Conservation (phyloP, 805 yeast genomes). For the Metschnikowia picachoensis region DNA sequence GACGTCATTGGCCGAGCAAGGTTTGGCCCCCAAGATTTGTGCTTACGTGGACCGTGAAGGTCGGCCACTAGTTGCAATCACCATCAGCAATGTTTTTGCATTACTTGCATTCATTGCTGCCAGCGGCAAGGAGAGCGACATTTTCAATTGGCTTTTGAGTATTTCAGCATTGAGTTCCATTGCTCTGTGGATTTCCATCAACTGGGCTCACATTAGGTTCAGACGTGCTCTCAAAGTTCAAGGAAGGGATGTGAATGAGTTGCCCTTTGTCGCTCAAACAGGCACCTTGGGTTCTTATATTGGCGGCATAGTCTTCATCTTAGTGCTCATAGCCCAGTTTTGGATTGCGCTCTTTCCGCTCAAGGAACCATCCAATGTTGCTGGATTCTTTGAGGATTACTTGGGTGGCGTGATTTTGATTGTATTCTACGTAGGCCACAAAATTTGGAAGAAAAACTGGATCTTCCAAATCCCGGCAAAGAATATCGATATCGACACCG, state of each 20-base stretch:
- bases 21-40: conserved; percentile 56
- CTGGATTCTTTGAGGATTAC: conserved; percentile 42
- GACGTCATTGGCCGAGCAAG: conserved; percentile 63
- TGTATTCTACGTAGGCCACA: conserved; percentile 42
- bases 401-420: conserved; percentile 46
- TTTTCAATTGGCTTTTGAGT: conserved; percentile 76
- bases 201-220: conserved; percentile 62
- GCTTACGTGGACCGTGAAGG: conserved; percentile 75
- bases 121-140: conserved; percentile 49
- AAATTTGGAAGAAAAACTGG: conserved; percentile 46
- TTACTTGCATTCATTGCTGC: conserved; percentile 62
- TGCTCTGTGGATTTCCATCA: conserved; percentile 76
- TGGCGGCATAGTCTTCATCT: conserved; percentile 29
- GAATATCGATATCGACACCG: conserved; percentile 59
- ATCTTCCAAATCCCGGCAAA: conserved; percentile 38
- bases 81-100: conserved; percentile 50
- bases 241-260: conserved; percentile 35
- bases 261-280: conserved; percentile 35
- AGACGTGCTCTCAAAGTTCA: conserved; percentile 56
- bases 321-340: conserved; percentile 40
- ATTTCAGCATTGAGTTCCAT: conserved; percentile 73
- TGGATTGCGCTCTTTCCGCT: conserved; percentile 41
- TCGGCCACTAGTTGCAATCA: conserved; percentile 70
- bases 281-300: conserved; percentile 36
- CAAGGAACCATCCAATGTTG: conserved; percentile 32